Evolutionary conservation across 192 early-diverging fungal species (phyloP).

Genomic region (Podochytrium sp.): DNA sequence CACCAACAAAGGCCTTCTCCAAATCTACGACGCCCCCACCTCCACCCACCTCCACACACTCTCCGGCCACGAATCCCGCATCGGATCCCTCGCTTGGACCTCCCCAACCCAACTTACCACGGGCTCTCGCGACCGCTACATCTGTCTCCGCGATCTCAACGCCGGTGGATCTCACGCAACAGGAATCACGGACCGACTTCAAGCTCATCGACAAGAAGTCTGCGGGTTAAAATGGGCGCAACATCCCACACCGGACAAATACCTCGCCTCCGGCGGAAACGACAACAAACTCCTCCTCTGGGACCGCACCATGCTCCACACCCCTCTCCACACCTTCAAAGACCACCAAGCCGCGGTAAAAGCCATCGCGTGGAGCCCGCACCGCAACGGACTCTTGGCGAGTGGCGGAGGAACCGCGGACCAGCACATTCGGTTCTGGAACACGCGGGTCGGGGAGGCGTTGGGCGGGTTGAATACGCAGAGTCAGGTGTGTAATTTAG

Average conservation of each 20-base stretch:
- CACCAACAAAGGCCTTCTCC: slow-evolving; percentile 65
- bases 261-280: slow-evolving; percentile 92
- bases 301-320: slow-evolving; percentile 52
- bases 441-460: slow-evolving; percentile 45
- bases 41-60: slow-evolving; percentile 52
- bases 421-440: slow-evolving; percentile 90
- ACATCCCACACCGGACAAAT: slow-evolving; percentile 51
- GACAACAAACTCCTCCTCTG: slow-evolving; percentile 89
- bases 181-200: slow-evolving; percentile 34
- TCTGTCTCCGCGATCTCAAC: slow-evolving; percentile 74
- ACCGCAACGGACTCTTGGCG: slow-evolving; percentile 61
- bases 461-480: slow-evolving; percentile 69
- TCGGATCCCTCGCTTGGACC: slow-evolving; percentile 76
- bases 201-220: slow-evolving; percentile 69
- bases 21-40: slow-evolving; percentile 72
- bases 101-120: slow-evolving; percentile 62
- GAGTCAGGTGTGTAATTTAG: slow-evolving; percentile 94
- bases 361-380: slow-evolving; percentile 92
- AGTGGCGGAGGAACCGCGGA: slow-evolving; percentile 90
- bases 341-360: slow-evolving; percentile 92
- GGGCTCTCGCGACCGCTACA: slow-evolving; percentile 74
- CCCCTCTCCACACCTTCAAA: slow-evolving; percentile 63
- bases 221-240: slow-evolving; percentile 89
- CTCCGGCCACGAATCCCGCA: slow-evolving; percentile 60
- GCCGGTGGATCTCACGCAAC: slow-evolving; percentile 38